Evolutionary conservation across 1,139 yeast species (phyloP).

Genomic region (Hyphopichia pseudoburtonii): DNA sequence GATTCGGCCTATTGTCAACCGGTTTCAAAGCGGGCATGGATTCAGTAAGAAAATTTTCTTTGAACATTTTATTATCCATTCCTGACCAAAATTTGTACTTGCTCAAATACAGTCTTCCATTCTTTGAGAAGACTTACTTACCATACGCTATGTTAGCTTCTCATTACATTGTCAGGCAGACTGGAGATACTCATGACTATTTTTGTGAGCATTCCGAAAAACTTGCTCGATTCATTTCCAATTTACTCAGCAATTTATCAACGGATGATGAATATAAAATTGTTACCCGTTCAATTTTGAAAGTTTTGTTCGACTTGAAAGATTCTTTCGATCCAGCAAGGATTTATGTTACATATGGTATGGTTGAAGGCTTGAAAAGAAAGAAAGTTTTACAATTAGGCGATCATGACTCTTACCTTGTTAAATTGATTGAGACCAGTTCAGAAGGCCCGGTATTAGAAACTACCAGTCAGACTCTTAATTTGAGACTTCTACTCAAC

Average conservation of each 20-base stretch:
- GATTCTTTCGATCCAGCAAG: slow-evolving; percentile 72
- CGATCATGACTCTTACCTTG: slow-evolving; percentile 28
- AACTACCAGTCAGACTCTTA: slow-evolving; percentile 49
- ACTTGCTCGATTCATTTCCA: slow-evolving; percentile 47
- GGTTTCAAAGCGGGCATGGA: slow-evolving; percentile 82
- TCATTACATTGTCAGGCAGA: slow-evolving; percentile 47
- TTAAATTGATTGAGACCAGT: slow-evolving; percentile 48
- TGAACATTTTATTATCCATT: slow-evolving; percentile 56
- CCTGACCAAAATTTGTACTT: slow-evolving; percentile 50
- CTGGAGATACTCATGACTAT: slow-evolving; percentile 19
- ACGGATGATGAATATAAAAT: slow-evolving; percentile 23
- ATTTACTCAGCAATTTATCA: slow-evolving; percentile 39
- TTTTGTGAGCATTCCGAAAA: slow-evolving; percentile 60
- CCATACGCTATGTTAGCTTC: slow-evolving; percentile 68
- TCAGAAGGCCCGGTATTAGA: slow-evolving; percentile 64
- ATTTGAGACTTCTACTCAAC: slow-evolving; percentile 45
- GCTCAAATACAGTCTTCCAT: slow-evolving; percentile 44
- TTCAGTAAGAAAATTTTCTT: slow-evolving; percentile 66
- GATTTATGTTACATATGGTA: slow-evolving; percentile 59
- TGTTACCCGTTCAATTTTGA: slow-evolving; percentile 33
- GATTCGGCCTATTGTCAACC: slow-evolving; percentile 66
- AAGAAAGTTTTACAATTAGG: slow-evolving; percentile 28
- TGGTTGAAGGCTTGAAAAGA: slow-evolving; percentile 49
- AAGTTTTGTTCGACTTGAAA: slow-evolving; percentile 46
- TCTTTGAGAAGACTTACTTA: slow-evolving; percentile 53